Percentiles rank a stretch among this genome's conserved stretches.
phyloP scores from a whole-genome alignment of 1,284 basidiomycete genomes.

The Fomitopsis betulina region DNA sequence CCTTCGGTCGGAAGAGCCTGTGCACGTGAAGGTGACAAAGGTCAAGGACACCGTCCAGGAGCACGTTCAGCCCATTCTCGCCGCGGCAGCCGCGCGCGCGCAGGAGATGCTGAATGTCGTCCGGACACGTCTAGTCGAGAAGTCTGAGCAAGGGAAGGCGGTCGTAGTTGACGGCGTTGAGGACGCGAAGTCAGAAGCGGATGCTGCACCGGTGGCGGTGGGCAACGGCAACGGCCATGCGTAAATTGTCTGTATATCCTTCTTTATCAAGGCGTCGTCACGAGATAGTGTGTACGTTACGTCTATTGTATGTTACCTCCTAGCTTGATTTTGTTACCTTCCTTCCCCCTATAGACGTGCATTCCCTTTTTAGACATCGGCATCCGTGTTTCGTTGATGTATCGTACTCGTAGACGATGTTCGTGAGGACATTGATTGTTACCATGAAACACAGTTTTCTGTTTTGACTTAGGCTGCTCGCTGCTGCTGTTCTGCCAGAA shows the following conservation, averaged over 20 bases:
- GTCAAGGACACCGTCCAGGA: conserved; percentile 55
- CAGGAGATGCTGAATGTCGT: conserved; percentile 28
- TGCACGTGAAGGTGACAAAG: conserved; percentile 54
- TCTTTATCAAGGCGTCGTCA: neutral
- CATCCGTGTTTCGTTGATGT: neutral
- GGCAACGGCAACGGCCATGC: conserved; percentile 4
- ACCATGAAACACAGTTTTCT: no score
- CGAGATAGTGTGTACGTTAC: neutral
- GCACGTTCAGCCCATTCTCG: conserved; percentile 55
- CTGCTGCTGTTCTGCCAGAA: no score
- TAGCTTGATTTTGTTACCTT: neutral
- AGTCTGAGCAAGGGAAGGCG: conserved; percentile 7
- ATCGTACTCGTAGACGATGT: neutral
- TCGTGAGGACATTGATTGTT: neutral
- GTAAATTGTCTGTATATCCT: neutral
- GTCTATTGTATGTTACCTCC: neutral
- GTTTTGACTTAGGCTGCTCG: no score
- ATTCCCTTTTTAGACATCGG: neutral
- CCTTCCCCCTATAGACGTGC: neutral
- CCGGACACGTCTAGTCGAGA: conserved; percentile 24
- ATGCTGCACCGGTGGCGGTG: conserved; percentile 7
- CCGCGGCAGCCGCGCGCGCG: conserved; percentile 27
- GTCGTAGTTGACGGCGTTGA: conserved; percentile 2
- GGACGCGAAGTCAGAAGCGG: conserved; percentile 11
- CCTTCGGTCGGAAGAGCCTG: conserved; percentile 48